These are phyloP conservation scores for Quercus phellos DNA, from an alignment of 331 rosid species.

Conservation along the genomic window DNA sequence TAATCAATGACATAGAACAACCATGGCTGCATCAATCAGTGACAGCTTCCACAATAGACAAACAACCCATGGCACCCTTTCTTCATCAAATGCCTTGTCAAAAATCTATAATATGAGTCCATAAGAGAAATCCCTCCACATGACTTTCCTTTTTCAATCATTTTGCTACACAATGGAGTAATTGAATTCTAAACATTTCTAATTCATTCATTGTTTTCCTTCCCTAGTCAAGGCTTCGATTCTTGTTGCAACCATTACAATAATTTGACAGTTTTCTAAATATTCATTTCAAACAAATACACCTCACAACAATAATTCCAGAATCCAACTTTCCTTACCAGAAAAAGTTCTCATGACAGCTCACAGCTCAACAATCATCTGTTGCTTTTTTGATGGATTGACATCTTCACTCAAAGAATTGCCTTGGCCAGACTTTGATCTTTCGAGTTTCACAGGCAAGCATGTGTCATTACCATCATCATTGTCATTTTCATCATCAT, in stretches of 20 bases:
- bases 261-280: neutral
- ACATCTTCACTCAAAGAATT: conserved; percentile 18
- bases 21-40: no score
- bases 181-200: no score
- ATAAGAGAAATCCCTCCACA: no score
- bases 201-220: no score
- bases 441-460: conserved; percentile 11
- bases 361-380: conserved; percentile 61
- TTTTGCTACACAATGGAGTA: no score
- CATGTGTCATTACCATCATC: conserved; percentile 2
- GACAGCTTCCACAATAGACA: no score
- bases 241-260: neutral
- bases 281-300: neutral
- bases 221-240: neutral
- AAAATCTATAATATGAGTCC: no score
- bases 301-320: neutral
- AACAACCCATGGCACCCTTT: no score
- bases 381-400: conserved; percentile 34
- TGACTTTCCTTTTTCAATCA: no score
- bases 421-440: conserved; percentile 16
- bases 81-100: no score
- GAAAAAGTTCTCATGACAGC: conserved; percentile 33
- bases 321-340: neutral
- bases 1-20: no score
- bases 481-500: neutral